Evolutionary conservation across 192 early-diverging fungal genomes (phyloP), one percentile per base, ranked within the genome.

Genomic region (Entomortierella parvispora): DNA sequence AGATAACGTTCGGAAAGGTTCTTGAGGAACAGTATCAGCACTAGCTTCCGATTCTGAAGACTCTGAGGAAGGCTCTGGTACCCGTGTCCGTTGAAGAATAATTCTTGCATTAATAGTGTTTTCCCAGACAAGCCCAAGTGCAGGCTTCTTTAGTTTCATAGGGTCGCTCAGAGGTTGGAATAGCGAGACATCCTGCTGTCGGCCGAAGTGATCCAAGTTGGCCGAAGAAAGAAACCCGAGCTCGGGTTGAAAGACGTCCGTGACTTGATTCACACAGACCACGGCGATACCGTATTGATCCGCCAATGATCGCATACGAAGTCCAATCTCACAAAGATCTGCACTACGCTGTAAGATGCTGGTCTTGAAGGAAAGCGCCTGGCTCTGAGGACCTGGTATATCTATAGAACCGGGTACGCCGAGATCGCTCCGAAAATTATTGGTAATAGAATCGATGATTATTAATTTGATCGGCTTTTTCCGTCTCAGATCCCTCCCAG

Each of bases 361-460:
- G 0, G 60, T 34, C 15, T 61, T 29, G 34, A 77, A 77, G 0
- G 56, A 31, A 8, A 5, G 25, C 23, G 43, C 31, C 7, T 49
- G 46, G 2, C 51, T 49, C 22, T 84, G 83, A 20, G 50, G 23
- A 15, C 25, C 56, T 3, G 31, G 17, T 20, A 15, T 12, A 4
- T 59, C 53, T 20, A 31, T 14, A 18, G 48, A 25, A 18, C 17
- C 20, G 6, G 54, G 40, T 6, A 62, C 33, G 6, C 29, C 42
- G 18, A 69, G 62, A 20, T 82, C 87, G 31, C 77, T 85, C 18
- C 92, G 84, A 76, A 94, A 89, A 42, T 90, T 89, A 10, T 92
- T 90, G 6, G 93, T 86, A 23, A 98, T 92, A 0, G 94, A 94
- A 74, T 98, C 96, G 34, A 98, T 85, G 9, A 96, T 85, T 20